Conservation (phyloP, 1,284 basidiomycete genomes). For the Puccinia coronata region DNA sequence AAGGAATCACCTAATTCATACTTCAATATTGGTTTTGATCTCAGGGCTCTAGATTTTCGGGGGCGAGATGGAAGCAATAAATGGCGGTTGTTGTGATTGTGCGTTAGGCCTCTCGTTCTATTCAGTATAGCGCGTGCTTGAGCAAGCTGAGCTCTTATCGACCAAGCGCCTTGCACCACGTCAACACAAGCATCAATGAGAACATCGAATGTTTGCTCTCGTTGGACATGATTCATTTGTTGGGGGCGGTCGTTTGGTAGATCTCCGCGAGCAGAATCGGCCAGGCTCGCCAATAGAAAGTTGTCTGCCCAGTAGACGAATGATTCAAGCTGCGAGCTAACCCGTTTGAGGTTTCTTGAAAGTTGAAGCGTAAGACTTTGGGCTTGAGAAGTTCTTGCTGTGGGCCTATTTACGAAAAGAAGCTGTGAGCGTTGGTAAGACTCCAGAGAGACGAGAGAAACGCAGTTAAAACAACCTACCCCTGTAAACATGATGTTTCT, state of each 20-base stretch:
- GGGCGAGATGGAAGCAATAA: neutral
- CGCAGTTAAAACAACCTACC: neutral
- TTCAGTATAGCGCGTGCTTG: conserved; percentile 4
- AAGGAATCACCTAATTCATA: conserved; percentile 51
- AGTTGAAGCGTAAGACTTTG: conserved; percentile 1
- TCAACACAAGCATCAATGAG: conserved; percentile 25
- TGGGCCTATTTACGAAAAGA: neutral
- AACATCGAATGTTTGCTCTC: conserved; percentile 3
- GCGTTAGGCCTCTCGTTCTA: neutral
- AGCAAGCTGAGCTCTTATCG: conserved; percentile 24
- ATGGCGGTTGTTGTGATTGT: neutral
- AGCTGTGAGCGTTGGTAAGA: too few relatives aligned
- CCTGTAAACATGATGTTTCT: neutral
- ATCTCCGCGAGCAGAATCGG: conserved; percentile 7
- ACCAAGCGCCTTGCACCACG: conserved; percentile 2
- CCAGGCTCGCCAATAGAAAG: conserved; percentile 15
- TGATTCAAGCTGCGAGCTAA: conserved; percentile 11
- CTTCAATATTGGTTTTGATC: conserved; percentile 53
- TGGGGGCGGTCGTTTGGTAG: neutral
- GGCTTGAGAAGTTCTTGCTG: neutral
- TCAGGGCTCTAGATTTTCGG: conserved; percentile 65
- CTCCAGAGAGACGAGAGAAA: neutral
- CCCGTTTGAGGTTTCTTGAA: neutral
- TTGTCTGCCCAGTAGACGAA: conserved; percentile 36
- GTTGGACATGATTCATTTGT: neutral